Evolutionary conservation across 768 basidiomycete species (phyloP), one percentile per base, ranked within the genome.

Genomic region (Podaxis mareebaensis): DNA sequence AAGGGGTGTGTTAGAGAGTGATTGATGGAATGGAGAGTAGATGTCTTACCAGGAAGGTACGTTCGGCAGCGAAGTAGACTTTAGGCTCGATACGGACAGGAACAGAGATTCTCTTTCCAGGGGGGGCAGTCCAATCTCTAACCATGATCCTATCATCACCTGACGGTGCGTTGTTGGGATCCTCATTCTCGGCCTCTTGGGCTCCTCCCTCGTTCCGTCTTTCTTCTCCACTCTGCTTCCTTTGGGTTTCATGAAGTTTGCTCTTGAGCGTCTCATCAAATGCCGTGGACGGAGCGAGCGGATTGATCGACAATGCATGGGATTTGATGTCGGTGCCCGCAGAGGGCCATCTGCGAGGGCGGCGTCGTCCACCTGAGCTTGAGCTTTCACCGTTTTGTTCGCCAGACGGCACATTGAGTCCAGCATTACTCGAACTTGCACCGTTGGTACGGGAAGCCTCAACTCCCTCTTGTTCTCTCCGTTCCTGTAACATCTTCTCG

Each of bases 1-100:
- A 22, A 48, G 24, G 26, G 30, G 10, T 54, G 30, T 48, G 44
- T 42, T 38, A 63, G 60, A 67, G 49, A 53, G 15, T 62, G 48
- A 38, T 12, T 22, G 54, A 30, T 57, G 61, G 30, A 51, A 54
- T 48, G 20, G 36, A 28, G 40, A 44, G 13, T 61, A 62, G 8
- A 10, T 33, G 26, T 81, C 93, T 76, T 73, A 93, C 95, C 76
- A 96, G 74, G 83, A 95, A 96, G 13, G 96, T 99, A 65, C 96
- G 83, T 75, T 98, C 96, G 40, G 90, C 89, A 5, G 97, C 97
- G 73, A 98, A 99, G 72, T 96, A 96, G 3, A 97, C 95, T 77
- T 99, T 99, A 30, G 97, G 97, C 74, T 99, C 97, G 53, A 99
- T 85, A 59, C 97, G 85, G n/a, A 99, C 91, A 26, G 96, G 95